phyloP scores from a whole-genome alignment of 2,329 filamentous ascomycete genomes.

The Ceratocystis smalleyi region DNA sequence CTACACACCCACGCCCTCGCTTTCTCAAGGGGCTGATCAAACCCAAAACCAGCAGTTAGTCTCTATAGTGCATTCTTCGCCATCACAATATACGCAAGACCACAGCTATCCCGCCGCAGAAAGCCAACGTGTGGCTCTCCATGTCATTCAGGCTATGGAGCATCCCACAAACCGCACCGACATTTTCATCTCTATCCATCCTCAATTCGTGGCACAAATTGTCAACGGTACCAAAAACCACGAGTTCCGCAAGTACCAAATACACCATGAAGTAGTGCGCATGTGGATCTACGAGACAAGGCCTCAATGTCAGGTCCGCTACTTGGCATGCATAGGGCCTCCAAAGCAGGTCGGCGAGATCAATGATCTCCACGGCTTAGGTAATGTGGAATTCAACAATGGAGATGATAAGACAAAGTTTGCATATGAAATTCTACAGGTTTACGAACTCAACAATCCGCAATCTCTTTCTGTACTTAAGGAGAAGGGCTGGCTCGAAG shows the following conservation, averaged over 20 bases:
- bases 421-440: constrained; percentile 39
- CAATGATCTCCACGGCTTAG: constrained; percentile 29
- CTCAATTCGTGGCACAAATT: constrained; percentile 34
- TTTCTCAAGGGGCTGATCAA: constrained; percentile 6
- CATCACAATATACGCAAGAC: background rate
- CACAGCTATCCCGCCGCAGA: constrained; percentile 19
- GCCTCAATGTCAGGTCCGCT: constrained; percentile 35
- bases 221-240: constrained; percentile 36
- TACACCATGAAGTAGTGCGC: constrained; percentile 40
- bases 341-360: constrained; percentile 35
- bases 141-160: constrained; percentile 33
- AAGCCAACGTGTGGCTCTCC: constrained; percentile 37
- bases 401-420: constrained; percentile 24
- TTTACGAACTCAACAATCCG: constrained; percentile 49
- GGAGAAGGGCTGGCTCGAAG: constrained; percentile 38
- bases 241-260: constrained; percentile 39
- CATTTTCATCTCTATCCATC: constrained; percentile 36
- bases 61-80: background rate
- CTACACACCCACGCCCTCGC: constrained; percentile 11
- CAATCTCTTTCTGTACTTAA: constrained; percentile 37
- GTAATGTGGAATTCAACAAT: constrained; percentile 38
- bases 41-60: constrained; percentile 13
- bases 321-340: constrained; percentile 41
- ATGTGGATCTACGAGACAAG: constrained; percentile 45
- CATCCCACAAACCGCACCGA: constrained; percentile 37